phyloP scores from a whole-genome alignment of 2,329 filamentous ascomycete species.

The Trichoderma arundinaceum region DNA sequence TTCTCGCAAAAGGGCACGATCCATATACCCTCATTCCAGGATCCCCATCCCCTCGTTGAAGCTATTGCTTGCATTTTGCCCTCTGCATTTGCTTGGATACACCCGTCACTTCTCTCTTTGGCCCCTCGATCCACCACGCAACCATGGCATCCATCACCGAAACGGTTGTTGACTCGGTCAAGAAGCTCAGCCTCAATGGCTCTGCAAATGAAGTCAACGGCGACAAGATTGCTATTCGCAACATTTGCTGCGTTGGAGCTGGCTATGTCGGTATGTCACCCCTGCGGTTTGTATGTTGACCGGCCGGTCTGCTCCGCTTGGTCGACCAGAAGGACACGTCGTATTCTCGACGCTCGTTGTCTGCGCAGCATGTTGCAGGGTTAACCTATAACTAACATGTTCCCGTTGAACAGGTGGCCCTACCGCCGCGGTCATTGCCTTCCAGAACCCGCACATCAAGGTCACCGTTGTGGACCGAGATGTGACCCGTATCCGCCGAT shows the following conservation, averaged over 20 bases:
- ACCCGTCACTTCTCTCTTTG: slow-evolving; percentile 15
- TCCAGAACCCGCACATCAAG: slow-evolving; percentile 71
- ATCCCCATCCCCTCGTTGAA: slow-evolving; percentile 27
- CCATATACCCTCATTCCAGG: slow-evolving; percentile 24
- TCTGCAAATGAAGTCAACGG: slow-evolving; percentile 42
- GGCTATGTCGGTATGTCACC: slow-evolving; percentile 72
- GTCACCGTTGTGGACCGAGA: slow-evolving; percentile 79
- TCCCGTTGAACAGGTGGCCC: slow-evolving; percentile 63
- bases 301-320: not conserved
- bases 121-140: slow-evolving; percentile 22
- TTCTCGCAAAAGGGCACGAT: slow-evolving; percentile 19
- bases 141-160: slow-evolving; percentile 38
- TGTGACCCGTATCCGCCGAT: slow-evolving; percentile 67
- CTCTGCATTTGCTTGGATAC: slow-evolving; percentile 9
- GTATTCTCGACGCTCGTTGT: not conserved
- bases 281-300: not conserved
- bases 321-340: slow-evolving; percentile 19
- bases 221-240: slow-evolving; percentile 51
- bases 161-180: slow-evolving; percentile 41
- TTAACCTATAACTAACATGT: not conserved
- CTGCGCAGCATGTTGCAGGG: not conserved
- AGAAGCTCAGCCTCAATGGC: slow-evolving; percentile 44
- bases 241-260: slow-evolving; percentile 75
- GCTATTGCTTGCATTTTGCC: slow-evolving; percentile 4
- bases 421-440: slow-evolving; percentile 75